phyloP scores from a whole-genome alignment of 306 rosid species.

The Inga laurina region DNA sequence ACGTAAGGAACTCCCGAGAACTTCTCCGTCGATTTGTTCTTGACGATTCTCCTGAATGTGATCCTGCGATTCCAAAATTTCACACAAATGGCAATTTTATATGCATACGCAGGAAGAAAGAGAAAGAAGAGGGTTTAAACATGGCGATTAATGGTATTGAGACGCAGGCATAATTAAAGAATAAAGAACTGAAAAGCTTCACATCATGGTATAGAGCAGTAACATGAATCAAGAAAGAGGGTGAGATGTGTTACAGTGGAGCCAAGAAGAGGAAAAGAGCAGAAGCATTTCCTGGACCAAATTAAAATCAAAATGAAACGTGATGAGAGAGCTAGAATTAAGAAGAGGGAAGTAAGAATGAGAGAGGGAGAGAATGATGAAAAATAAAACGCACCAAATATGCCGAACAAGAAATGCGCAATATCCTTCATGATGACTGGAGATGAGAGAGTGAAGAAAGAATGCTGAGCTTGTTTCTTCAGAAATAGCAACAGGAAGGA shows the following conservation, averaged over 20 bases:
- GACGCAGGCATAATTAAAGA: not conserved
- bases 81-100: not conserved
- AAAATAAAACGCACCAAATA: slow-evolving; percentile 59
- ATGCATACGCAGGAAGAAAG: not conserved
- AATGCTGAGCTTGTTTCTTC: slow-evolving; percentile 7
- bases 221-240: not conserved
- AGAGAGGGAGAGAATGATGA: not conserved
- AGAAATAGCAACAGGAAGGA: slow-evolving; percentile 18
- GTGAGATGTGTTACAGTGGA: slow-evolving; percentile 62
- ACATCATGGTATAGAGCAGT: not conserved
- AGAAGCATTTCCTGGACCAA: slow-evolving; percentile 69
- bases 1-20: slow-evolving; percentile 94
- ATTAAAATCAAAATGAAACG: not conserved
- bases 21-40: slow-evolving; percentile 60
- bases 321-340: too few relatives aligned
- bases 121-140: not conserved
- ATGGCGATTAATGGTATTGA: not conserved
- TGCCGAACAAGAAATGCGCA: slow-evolving; percentile 70
- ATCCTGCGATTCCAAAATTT: slow-evolving; percentile 46
- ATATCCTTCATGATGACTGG: slow-evolving; percentile 47
- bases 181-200: not conserved
- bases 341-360: too few relatives aligned
- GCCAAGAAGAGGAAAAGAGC: slow-evolving; percentile 95
- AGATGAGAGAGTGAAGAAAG: slow-evolving; percentile 1
- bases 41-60: slow-evolving; percentile 76